phyloP scores from a whole-genome alignment of 768 basidiomycete species.

The Boletellus sp. region DNA sequence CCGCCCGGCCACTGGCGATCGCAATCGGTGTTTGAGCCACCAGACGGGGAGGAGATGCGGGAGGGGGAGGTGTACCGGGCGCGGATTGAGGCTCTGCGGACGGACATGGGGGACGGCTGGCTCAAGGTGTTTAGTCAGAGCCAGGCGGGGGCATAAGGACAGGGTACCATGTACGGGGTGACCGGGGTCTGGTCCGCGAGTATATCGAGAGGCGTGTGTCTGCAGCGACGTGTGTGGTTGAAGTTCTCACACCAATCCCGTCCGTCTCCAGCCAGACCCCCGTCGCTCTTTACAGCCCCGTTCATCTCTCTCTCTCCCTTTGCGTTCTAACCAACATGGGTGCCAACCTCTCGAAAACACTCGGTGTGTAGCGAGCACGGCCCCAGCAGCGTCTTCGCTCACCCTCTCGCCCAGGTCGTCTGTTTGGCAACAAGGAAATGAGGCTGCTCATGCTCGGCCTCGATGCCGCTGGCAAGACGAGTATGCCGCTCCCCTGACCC shows the following conservation, averaged over 20 bases:
- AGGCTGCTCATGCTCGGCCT: constrained; percentile 93
- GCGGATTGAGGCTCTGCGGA: constrained; percentile 75
- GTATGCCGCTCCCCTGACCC: constrained; percentile 46
- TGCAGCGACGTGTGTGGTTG: constrained; percentile 13
- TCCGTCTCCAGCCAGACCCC: constrained; percentile 13
- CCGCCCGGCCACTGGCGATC: constrained; percentile 14
- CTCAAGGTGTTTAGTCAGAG: constrained; percentile 79
- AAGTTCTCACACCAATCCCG: constrained; percentile 22
- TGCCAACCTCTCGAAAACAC: constrained; percentile 81
- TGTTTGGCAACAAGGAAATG: constrained; percentile 99
- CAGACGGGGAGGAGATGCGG: constrained; percentile 30
- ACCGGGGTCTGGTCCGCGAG: constrained; percentile 24
- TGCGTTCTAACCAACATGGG: too few species aligned
- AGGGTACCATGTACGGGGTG: constrained; percentile 20
- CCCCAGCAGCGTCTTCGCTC: not conserved
- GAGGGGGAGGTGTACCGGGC: constrained; percentile 72
- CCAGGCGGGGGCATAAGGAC: constrained; percentile 20
- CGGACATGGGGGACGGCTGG: constrained; percentile 90
- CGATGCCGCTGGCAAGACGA: constrained; percentile 98
- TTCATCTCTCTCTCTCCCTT: constrained; percentile 10
- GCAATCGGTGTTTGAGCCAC: constrained; percentile 54
- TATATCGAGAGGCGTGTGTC: constrained; percentile 11
- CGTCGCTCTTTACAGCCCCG: constrained; percentile 63
- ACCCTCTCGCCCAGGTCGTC: constrained; percentile 54
- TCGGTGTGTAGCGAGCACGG: constrained; percentile 39